Conservation (phyloP, 2,329 filamentous ascomycete species). For the Alternaria ethzedia region DNA sequence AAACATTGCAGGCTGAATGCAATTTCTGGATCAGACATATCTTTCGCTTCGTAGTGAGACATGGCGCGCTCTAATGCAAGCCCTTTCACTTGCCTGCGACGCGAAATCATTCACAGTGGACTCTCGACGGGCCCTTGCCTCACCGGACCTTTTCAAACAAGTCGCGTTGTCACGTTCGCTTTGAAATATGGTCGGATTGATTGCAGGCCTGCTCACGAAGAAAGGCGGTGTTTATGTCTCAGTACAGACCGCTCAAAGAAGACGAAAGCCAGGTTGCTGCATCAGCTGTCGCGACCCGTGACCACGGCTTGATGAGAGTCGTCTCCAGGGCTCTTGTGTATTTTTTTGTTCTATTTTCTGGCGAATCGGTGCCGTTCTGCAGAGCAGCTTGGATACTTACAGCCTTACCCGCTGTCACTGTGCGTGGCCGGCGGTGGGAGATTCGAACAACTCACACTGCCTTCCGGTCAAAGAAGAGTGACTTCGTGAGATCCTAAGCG, state of each 20-base stretch:
- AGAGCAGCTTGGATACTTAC: slow-evolving; percentile 14
- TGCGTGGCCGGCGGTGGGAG: slow-evolving; percentile 35
- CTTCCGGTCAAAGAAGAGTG: slow-evolving; percentile 21
- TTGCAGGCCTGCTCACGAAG: slow-evolving; percentile 7
- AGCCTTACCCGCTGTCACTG: slow-evolving; percentile 24
- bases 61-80: slow-evolving; percentile 20
- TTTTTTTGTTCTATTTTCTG: slow-evolving; percentile 12
- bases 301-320: slow-evolving; percentile 9
- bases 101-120: slow-evolving; percentile 3
- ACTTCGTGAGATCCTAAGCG: slow-evolving; percentile 5
- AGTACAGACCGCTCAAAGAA: slow-evolving; percentile 35
- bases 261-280: slow-evolving; percentile 27
- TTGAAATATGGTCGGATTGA: slow-evolving; percentile 19
- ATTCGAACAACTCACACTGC: slow-evolving; percentile 37
- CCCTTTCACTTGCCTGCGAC: slow-evolving; percentile 13
- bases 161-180: slow-evolving; percentile 16
- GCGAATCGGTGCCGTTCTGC: slow-evolving; percentile 14
- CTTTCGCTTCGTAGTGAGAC: slow-evolving; percentile 7
- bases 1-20: not conserved
- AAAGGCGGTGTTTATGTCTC: slow-evolving; percentile 37
- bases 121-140: slow-evolving; percentile 23
- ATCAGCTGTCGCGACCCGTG: slow-evolving; percentile 24
- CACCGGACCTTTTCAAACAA: slow-evolving; percentile 30
- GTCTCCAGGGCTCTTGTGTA: slow-evolving; percentile 21
- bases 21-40: not conserved